Conservation (phyloP, 2,329 filamentous ascomycete genomes). For the Neofusicoccum laricinum region DNA sequence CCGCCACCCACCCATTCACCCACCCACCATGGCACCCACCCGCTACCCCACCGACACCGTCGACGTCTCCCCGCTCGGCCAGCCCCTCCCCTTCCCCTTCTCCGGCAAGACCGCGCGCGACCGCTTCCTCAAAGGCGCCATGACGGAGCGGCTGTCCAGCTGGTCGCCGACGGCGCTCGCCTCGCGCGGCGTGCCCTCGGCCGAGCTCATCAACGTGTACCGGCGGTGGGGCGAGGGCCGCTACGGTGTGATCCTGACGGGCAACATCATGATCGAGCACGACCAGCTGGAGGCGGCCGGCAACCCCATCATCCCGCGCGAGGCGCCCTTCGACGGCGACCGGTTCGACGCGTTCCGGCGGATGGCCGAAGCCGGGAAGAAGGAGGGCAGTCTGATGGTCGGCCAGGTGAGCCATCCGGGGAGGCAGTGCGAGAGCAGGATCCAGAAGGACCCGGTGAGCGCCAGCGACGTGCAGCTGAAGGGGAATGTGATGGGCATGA, state of each 20-base stretch:
- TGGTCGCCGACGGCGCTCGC: slow-evolving; percentile 56
- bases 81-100: slow-evolving; percentile 46
- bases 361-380: slow-evolving; percentile 54
- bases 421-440: slow-evolving; percentile 47
- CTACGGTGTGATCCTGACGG: slow-evolving; percentile 54
- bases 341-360: slow-evolving; percentile 60
- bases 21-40: slow-evolving; percentile 33
- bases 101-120: slow-evolving; percentile 58
- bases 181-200: slow-evolving; percentile 53
- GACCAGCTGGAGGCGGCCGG: slow-evolving; percentile 54
- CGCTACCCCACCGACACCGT: slow-evolving; percentile 42
- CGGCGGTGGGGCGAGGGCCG: slow-evolving; percentile 52
- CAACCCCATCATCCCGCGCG: slow-evolving; percentile 60
- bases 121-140: slow-evolving; percentile 65
- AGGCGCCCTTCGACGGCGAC: slow-evolving; percentile 51
- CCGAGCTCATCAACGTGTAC: slow-evolving; percentile 55
- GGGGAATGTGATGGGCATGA: slow-evolving; percentile 42
- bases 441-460: slow-evolving; percentile 46
- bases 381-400: slow-evolving; percentile 57
- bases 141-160: slow-evolving; percentile 63
- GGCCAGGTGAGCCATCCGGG: slow-evolving; percentile 64
- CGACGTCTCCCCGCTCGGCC: slow-evolving; percentile 39
- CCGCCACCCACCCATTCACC: neutral
- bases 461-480: slow-evolving; percentile 45
- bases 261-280: slow-evolving; percentile 59